Evolutionary conservation across 805 yeast species (phyloP).

Genomic region (Candida boidinii): DNA sequence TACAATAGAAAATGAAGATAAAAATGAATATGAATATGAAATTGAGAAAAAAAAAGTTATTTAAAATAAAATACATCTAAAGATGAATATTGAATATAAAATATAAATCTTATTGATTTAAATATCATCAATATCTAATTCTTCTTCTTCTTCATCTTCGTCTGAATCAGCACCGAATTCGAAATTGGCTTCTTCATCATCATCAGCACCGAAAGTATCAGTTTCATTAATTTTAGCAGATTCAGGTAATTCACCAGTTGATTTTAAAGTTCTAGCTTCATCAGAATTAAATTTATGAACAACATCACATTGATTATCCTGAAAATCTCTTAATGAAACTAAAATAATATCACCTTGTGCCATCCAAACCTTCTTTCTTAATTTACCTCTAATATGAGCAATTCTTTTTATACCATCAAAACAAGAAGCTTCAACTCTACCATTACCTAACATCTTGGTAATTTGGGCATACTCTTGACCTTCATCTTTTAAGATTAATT

Average conservation of each 20-base stretch:
- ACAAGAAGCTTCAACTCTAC: constrained; percentile 91
- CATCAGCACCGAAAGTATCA: constrained; percentile 93
- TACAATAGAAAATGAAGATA: neutral
- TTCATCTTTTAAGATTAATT: constrained; percentile 83
- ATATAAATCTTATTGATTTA: constrained; percentile 25
- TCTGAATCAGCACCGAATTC: constrained; percentile 94
- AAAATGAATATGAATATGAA: neutral
- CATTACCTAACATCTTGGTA: constrained; percentile 96
- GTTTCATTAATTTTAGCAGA: constrained; percentile 95
- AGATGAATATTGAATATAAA: neutral
- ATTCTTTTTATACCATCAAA: constrained; percentile 90
- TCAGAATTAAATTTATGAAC: constrained; percentile 94
- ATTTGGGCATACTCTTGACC: constrained; percentile 99
- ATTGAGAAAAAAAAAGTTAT: neutral
- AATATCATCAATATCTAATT: constrained; percentile 92
- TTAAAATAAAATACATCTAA: constrained; percentile 1
- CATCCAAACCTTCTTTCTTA: constrained; percentile 99
- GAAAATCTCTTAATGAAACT: constrained; percentile 96
- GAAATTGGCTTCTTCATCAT: constrained; percentile 95
- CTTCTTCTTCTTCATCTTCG: constrained; percentile 64
- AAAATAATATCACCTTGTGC: constrained; percentile 96
- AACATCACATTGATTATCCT: constrained; percentile 96
- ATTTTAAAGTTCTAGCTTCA: constrained; percentile 95
- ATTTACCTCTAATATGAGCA: constrained; percentile 98
- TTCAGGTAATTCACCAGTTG: constrained; percentile 95